Evolutionary conservation across 805 yeast genomes (phyloP).

Genomic region (Hanseniaspora hatyaiensis): DNA sequence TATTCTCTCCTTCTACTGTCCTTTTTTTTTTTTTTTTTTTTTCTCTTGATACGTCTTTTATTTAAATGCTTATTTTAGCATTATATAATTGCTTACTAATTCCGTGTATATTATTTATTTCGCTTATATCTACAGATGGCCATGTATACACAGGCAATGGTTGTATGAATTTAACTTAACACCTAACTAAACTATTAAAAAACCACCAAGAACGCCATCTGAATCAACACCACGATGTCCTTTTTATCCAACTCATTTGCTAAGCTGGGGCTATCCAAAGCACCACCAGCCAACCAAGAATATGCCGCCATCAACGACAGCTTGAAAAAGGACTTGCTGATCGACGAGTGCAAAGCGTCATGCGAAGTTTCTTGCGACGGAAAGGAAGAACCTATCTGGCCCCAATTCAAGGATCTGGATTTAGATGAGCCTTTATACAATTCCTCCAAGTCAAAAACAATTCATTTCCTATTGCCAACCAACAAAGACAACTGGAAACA

Average conservation of each 20-base stretch:
- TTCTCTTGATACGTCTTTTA: background rate
- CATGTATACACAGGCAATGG: too few relatives aligned
- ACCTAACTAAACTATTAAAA: too few relatives aligned
- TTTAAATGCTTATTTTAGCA: background rate
- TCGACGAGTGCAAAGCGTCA: slow-evolving; percentile 3
- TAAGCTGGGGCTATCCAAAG: slow-evolving; percentile 74
- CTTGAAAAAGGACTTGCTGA: background rate
- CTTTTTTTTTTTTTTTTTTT: background rate
- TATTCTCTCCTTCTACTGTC: background rate
- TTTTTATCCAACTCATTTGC: slow-evolving; percentile 45
- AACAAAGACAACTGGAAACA: slow-evolving; percentile 78
- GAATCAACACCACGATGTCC: slow-evolving; percentile 57
- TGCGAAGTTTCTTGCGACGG: slow-evolving; percentile 3
- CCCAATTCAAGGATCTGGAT: slow-evolving; percentile 19
- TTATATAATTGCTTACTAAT: slow-evolving; percentile 43
- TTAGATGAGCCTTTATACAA: slow-evolving; percentile 46
- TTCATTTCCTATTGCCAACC: slow-evolving; percentile 73
- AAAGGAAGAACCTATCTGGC: background rate
- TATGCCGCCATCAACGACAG: background rate
- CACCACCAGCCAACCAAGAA: slow-evolving; percentile 92
- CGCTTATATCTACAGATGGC: too few relatives aligned
- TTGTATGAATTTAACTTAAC: too few relatives aligned
- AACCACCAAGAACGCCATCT: slow-evolving; percentile 46
- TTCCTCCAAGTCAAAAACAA: slow-evolving; percentile 53
- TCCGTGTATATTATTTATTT: too few relatives aligned